Conservation (phyloP, 2,329 filamentous ascomycete species). For the Fusarium buxicola region DNA sequence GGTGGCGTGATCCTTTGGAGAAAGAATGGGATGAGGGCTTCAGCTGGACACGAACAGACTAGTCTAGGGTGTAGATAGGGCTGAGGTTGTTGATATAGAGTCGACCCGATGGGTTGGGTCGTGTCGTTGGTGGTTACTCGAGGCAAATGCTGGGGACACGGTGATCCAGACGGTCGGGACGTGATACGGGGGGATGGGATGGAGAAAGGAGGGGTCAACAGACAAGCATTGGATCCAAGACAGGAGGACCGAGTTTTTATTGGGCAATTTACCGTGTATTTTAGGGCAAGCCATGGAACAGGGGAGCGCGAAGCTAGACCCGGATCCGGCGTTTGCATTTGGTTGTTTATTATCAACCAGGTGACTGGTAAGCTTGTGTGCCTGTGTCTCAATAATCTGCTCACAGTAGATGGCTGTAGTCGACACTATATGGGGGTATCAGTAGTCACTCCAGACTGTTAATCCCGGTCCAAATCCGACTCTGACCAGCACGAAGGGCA, state of each 20-base stretch:
- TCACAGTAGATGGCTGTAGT: too few relatives aligned
- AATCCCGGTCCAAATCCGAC: too few relatives aligned
- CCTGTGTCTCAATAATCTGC: background rate
- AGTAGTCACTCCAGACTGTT: too few relatives aligned
- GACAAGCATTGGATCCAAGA: background rate
- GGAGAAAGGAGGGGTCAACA: background rate
- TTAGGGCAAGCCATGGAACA: slow-evolving; percentile 4
- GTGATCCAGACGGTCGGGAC: slow-evolving; percentile 10
- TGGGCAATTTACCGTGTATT: slow-evolving; percentile 1
- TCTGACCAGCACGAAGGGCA: too few relatives aligned
- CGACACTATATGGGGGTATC: too few relatives aligned
- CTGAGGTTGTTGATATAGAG: background rate
- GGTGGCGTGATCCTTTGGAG: background rate
- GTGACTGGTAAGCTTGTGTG: background rate
- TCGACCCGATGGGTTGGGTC: background rate
- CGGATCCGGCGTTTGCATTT: slow-evolving; percentile 9
- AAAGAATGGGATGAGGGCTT: background rate
- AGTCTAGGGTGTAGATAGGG: background rate
- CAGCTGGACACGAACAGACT: slow-evolving; percentile 3
- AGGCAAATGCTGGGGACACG: slow-evolving; percentile 6
- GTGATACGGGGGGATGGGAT: background rate
- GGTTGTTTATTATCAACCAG: background rate
- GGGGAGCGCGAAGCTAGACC: background rate
- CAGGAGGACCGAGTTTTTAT: slow-evolving; percentile 2
- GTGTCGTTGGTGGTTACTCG: background rate